These are phyloP conservation scores for Naganishia vaughanmartiniae DNA, from an alignment of 768 basidiomycete species.

Conservation along the genomic window DNA sequence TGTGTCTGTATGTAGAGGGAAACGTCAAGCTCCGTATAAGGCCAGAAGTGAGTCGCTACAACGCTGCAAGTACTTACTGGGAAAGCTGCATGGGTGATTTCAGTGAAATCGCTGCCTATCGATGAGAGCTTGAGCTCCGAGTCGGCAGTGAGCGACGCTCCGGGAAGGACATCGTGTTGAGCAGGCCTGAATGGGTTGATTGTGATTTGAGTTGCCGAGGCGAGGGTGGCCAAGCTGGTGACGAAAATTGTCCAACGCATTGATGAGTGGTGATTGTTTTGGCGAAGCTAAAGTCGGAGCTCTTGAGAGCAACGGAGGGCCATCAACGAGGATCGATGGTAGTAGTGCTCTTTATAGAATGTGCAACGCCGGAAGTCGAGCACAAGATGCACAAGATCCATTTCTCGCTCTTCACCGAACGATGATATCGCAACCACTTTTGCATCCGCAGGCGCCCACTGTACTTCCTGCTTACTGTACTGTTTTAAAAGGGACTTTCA, in stretches of 20 bases:
- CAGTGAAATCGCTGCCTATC: slow-evolving; percentile 15
- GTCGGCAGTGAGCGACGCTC: slow-evolving; percentile 14
- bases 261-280: not conserved
- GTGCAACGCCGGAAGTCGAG: not conserved
- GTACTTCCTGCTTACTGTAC: too few species aligned
- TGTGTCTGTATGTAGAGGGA: slow-evolving; percentile 35
- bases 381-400: slow-evolving; percentile 4
- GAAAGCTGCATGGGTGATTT: slow-evolving; percentile 21
- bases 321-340: not conserved
- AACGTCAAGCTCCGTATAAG: not conserved
- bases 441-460: not conserved
- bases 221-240: not conserved
- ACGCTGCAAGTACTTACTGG: not conserved
- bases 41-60: not conserved
- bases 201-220: slow-evolving; percentile 6
- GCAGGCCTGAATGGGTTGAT: slow-evolving; percentile 19
- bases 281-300: not conserved
- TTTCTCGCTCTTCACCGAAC: slow-evolving; percentile 1
- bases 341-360: slow-evolving; percentile 1
- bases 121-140: slow-evolving; percentile 11
- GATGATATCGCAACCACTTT: not conserved
- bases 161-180: slow-evolving; percentile 6
- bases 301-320: not conserved
- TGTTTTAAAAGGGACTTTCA: too few species aligned
- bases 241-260: slow-evolving; percentile 14